A percentile compares a stretch with the other conserved stretches of the same genome.
Conservation (phyloP, 495 filamentous ascomycete species). For the Darksidea phi region DNA sequence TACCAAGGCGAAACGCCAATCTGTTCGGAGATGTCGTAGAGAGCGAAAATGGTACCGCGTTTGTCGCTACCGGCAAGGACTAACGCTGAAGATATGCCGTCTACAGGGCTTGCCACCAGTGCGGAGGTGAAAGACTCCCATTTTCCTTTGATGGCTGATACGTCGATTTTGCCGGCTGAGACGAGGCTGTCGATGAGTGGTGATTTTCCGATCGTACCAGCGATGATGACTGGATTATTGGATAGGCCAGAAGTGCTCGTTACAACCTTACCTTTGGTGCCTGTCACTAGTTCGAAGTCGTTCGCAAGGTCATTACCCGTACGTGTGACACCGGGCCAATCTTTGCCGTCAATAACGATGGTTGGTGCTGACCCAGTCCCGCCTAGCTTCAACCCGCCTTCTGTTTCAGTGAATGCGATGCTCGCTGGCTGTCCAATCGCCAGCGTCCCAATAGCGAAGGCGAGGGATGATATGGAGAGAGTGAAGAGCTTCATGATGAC, state of each 20-base stretch:
- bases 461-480: neutral
- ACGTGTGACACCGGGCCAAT: conserved; percentile 29
- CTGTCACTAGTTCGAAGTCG: conserved; percentile 32
- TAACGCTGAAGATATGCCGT: conserved; percentile 57
- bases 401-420: conserved; percentile 21
- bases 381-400: conserved; percentile 18
- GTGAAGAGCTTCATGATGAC: conserved; percentile 7
- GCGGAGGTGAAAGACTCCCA: conserved; percentile 69
- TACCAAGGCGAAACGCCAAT: conserved; percentile 80
- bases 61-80: conserved; percentile 67
- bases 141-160: conserved; percentile 54
- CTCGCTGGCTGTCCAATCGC: conserved; percentile 27
- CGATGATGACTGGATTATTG: conserved; percentile 52
- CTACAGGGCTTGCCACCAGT: conserved; percentile 58
- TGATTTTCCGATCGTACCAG: conserved; percentile 66
- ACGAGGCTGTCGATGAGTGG: conserved; percentile 59
- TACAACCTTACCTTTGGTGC: conserved; percentile 28
- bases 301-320: conserved; percentile 30
- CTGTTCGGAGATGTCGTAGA: conserved; percentile 72
- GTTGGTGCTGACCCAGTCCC: conserved; percentile 25
- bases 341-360: conserved; percentile 31
- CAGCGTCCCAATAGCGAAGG: neutral
- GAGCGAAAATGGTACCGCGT: conserved; percentile 67
- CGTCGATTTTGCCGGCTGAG: conserved; percentile 55
- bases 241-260: conserved; percentile 11